A percentile compares a stretch with the other conserved stretches of the same genome.
These are phyloP conservation scores for Garcia nutans DNA, from an alignment of 345 rosid species.

Conservation along the genomic window DNA sequence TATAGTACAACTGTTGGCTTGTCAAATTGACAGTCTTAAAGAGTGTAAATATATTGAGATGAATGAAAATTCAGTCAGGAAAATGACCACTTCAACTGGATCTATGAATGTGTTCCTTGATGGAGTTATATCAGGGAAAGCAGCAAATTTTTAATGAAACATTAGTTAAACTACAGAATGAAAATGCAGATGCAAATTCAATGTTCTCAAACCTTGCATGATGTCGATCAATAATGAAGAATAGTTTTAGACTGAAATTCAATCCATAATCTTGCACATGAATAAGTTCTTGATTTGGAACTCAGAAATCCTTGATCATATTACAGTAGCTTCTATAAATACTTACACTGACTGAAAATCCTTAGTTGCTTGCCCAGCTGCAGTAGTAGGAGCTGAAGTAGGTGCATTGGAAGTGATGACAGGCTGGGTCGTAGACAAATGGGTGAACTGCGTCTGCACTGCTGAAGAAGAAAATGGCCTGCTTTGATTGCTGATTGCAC, in stretches of 20 bases:
- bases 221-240: not conserved
- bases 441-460: slow-evolving; percentile 16
- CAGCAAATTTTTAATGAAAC: not conserved
- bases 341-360: slow-evolving; percentile 34
- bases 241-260: not conserved
- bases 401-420: slow-evolving; percentile 8
- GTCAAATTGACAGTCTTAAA: not conserved
- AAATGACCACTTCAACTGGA: not conserved
- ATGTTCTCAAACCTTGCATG: not conserved
- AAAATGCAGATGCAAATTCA: not conserved
- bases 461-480: slow-evolving; percentile 30
- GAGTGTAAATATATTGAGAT: not conserved
- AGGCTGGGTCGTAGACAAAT: slow-evolving; percentile 22
- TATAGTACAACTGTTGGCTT: not conserved
- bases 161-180: not conserved
- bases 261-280: not conserved
- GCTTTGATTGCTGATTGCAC: slow-evolving; percentile 14
- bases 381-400: slow-evolving; percentile 23
- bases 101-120: not conserved
- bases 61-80: not conserved
- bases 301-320: slow-evolving; percentile 10
- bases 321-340: slow-evolving; percentile 3
- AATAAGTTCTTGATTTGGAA: not conserved
- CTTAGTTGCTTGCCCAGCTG: slow-evolving; percentile 24
- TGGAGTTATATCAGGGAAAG: not conserved